A percentile compares a stretch with the other conserved stretches of the same genome.
These are phyloP conservation scores for Microcos paniculata DNA, from an alignment of 345 rosid species.

Conservation along the genomic window DNA sequence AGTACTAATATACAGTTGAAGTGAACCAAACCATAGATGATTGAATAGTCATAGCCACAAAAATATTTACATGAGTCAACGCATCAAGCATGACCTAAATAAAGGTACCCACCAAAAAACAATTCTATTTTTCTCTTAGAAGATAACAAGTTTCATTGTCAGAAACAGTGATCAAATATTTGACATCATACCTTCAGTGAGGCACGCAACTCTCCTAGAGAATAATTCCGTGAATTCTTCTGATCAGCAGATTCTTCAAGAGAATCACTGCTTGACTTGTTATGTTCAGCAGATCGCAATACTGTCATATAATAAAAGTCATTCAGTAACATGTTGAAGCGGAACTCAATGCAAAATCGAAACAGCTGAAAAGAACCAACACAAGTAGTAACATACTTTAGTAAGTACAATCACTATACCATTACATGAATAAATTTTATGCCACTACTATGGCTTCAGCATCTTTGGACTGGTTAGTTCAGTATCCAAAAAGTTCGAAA, in stretches of 20 bases:
- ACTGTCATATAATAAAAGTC: conserved; percentile 42
- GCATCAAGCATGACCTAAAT: background rate
- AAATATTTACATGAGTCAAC: background rate
- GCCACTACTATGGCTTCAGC: background rate
- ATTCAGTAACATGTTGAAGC: conserved; percentile 5
- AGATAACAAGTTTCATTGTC: background rate
- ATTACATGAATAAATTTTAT: background rate
- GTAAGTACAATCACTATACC: background rate
- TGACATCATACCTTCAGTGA: conserved; percentile 55
- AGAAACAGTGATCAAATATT: background rate
- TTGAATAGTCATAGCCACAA: background rate
- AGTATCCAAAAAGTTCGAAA: background rate
- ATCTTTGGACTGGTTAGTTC: background rate
- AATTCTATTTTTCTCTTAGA: background rate
- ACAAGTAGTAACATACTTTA: background rate
- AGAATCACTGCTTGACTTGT: conserved; percentile 39
- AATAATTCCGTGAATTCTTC: conserved; percentile 36
- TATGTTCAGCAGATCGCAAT: conserved; percentile 30
- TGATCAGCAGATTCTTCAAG: conserved; percentile 35
- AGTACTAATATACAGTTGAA: background rate
- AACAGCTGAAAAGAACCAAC: background rate
- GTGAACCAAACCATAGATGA: background rate
- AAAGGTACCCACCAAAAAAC: background rate
- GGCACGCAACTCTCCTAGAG: conserved; percentile 50
- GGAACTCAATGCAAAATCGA: conserved; percentile 13